Evolutionary conservation across 768 basidiomycete genomes (phyloP), one percentile per base, ranked within the genome.

Genomic region (Russula emetica): DNA sequence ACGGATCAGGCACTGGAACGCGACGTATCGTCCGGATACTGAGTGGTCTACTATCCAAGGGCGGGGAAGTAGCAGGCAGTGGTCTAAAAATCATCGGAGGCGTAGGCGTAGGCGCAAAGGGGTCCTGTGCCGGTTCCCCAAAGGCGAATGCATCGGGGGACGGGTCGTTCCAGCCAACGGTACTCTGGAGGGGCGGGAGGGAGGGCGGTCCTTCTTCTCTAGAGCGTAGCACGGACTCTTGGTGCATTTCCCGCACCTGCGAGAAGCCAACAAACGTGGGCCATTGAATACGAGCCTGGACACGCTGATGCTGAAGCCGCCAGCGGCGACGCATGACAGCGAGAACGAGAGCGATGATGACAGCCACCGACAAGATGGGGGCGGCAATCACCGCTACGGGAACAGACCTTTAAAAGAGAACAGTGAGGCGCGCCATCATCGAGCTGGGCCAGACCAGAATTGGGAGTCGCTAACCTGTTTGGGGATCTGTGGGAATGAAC

Each of bases 311-410:
- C 10, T 47, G 51, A 13, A 10, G 22, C n/a, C 47, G 53, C 24
- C 58, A 38, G 26, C 63, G 54, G 42, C n/a, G 20, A 24, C 11
- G 38, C 28, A 60, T 28, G 20, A 49, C 22, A 13, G 34, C 14
- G 18, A 64, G 18, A 34, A 50, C 8, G 14, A 64, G 30, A 4
- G 47, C 26, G 30, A 54, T 54, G 32, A 60, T 14, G 22, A 34
- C 28, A 2, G 36, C 30, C 9, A 14, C 18, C 6, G 20, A 40
- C 8, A 20, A 50, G 38, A 14, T 51, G n/a, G 58, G 22, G 6
- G 18, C 47, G 4, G 14, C 63, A 16, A 64, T 64, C 24, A 59
- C 63, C 13, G 63, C 58, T 18, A 51, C 8, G 5, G 58, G 63
- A 50, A 51, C 38, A 26, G 63, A 50, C 5, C 47, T 64, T 47